Base-by-base conservation (phyloP, 2,329 filamentous ascomycete species). In the Alternaria alternata region DNA sequence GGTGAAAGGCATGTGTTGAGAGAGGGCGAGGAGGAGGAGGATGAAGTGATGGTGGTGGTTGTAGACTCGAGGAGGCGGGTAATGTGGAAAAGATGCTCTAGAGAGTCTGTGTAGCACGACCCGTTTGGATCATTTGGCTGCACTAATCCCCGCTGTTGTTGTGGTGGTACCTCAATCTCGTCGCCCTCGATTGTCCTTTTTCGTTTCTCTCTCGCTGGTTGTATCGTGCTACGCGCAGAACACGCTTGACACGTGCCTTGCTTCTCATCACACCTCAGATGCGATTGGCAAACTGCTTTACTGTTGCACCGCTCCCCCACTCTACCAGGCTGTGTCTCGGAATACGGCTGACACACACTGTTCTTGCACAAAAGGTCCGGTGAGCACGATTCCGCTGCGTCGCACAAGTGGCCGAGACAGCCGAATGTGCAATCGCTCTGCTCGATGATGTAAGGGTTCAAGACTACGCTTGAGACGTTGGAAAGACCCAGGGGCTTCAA, bases 311-410 rank as follows among this genome's bases (percentile, higher is more conserved):
- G 41, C 3, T 67, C 64, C 11, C 73, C 74, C 6, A 66, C 41
- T 30, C 68, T 65, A 3, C 75, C 75, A 0, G 72, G 75, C 42
- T 76, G 73, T 2, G 42, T 48, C 7, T 63, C 63, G 0, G 44
- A 11, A 32, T 68, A 69, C 5, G 22, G 44, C n/a, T 62, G 60
- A 62, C 75, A 77, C 28, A 77, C 52, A 54, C 63, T 71, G 51
- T 78, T 77, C 18, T 73, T 76, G 62, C 75, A 78, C 2, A 75
- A 26, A 0, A 77, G 66, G 12, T 66, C 43, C 0, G 75, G 72
- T 0, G 36, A 7, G 53, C 75, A 78, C 5, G 61, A 65, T 43
- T 78, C 75, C 2, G 69, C 55, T 1, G 67, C 59, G 59, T 70
- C 64, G 49, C 75, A 78, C 3, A 78, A 63, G 8, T 68, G 69